A percentile compares a stretch with the other conserved stretches of the same genome.
These are phyloP conservation scores for Backusella psychrophila DNA, from an alignment of 192 early-diverging fungal genomes.

Conservation along the genomic window DNA sequence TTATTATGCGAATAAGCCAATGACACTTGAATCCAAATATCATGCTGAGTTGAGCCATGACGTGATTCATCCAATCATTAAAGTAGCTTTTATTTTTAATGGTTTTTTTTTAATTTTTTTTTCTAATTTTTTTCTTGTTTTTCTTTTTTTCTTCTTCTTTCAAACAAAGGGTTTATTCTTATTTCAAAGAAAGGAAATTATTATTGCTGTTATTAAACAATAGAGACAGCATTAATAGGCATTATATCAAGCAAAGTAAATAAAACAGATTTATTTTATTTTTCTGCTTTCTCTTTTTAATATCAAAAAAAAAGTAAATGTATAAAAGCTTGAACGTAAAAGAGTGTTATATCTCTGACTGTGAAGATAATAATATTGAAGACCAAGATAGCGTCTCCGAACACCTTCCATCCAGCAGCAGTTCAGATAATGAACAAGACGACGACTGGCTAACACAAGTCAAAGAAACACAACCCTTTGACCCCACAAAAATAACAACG, in stretches of 20 bases:
- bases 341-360: conserved; percentile 12
- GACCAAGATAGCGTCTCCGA: neutral
- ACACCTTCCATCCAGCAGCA: neutral
- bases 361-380: conserved; percentile 13
- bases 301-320: neutral
- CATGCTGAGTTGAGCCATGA: conserved; percentile 8
- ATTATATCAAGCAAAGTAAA: too few relatives aligned
- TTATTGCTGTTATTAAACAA: neutral
- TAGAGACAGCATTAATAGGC: neutral
- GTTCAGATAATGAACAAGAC: conserved; percentile 2
- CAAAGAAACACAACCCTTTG: conserved; percentile 18
- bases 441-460: neutral
- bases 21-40: neutral
- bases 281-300: neutral
- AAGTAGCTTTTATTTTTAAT: neutral
- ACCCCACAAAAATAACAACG: conserved; percentile 26
- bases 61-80: neutral
- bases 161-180: neutral
- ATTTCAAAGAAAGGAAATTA: neutral
- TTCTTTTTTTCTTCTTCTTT: neutral
- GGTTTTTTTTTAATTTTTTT: neutral
- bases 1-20: neutral
- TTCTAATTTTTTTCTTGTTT: neutral
- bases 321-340: neutral
- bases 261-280: neutral